Base-by-base conservation (phyloP, 2,329 filamentous ascomycete species). In the Whalleya microplaca region DNA sequence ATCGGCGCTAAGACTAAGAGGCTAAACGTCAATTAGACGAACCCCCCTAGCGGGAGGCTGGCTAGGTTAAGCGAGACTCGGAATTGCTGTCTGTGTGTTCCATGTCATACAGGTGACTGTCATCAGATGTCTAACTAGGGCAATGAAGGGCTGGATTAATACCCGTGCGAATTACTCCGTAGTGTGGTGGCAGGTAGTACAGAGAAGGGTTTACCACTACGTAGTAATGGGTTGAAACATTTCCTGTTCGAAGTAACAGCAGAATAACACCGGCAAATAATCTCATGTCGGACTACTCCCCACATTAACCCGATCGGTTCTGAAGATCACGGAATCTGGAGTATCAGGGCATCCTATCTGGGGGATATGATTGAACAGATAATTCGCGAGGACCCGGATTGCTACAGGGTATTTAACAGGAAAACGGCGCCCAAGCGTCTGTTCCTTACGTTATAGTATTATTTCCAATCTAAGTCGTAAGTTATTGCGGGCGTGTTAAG, bases 211-310 rank as follows among this genome's bases (percentile, higher is more conserved):
- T 27, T 27, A 9, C 23, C 9, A 6, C 7, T 37, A 37, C 27
- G 6, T 12, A 29, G 27, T 29, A 29, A 29, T 37, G 45, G 50
- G 52, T 53, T 48, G 54, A 64, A 63, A 64, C 62, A 60, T 50
- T 9, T 5, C 41, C 41, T 18, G 58, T 63, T 64, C 47, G 58
- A 63, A 42, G 52, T 55, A 42, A 44, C 45, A 29, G 49, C 53
- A 48, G 45, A 44, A 58, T n/a, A 45, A 49, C 42, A 51, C 41
- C 14, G 45, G 20, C 45, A 41, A 29, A n/a, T 20, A 23, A 14
- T 43, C 48, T 48, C 49, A 50, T 60, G 14, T 37, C 10, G 32
- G 14, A 7, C 6, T 37, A 37, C 32, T 37, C 32, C 10, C 32
- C 32, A 12, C 32, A 37, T 7, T 37, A 37, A 16, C 5, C 32